A percentile compares a stretch with the other conserved stretches of the same genome.
Evolutionary conservation across 192 early-diverging fungal species (phyloP).

Genomic region (Coemansia sp.): DNA sequence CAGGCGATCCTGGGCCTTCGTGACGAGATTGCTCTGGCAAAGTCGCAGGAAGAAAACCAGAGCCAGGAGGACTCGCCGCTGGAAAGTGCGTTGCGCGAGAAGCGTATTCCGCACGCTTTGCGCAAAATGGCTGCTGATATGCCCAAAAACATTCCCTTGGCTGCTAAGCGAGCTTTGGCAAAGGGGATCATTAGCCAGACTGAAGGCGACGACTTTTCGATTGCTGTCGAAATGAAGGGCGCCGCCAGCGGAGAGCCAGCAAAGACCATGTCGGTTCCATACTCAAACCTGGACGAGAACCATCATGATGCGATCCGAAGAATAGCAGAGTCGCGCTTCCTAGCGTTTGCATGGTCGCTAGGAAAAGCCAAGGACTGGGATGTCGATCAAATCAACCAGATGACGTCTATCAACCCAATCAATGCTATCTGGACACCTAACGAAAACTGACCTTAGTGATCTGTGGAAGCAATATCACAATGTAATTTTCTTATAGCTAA

Average conservation of each 20-base stretch:
- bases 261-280: conserved; percentile 30
- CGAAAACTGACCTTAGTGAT: neutral
- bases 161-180: conserved; percentile 42
- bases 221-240: conserved; percentile 44
- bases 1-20: conserved; percentile 59
- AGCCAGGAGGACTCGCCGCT: conserved; percentile 18
- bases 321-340: conserved; percentile 58
- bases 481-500: no score
- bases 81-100: conserved; percentile 18
- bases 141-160: conserved; percentile 54
- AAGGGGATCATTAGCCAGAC: conserved; percentile 38
- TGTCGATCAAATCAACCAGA: conserved; percentile 41
- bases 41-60: neutral
- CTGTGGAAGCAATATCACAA: no score
- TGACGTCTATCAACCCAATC: conserved; percentile 59
- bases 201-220: conserved; percentile 57
- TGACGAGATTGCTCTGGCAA: conserved; percentile 37
- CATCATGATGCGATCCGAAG: conserved; percentile 50
- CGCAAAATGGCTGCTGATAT: conserved; percentile 56
- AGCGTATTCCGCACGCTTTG: conserved; percentile 50
- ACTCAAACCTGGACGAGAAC: conserved; percentile 29
- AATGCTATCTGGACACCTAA: conserved; percentile 57
- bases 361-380: conserved; percentile 54
- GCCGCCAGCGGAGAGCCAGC: neutral
- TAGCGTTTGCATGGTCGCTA: conserved; percentile 59